Evolutionary conservation across 768 basidiomycete genomes (phyloP).

Genomic region (Rhizopogon rudus): DNA sequence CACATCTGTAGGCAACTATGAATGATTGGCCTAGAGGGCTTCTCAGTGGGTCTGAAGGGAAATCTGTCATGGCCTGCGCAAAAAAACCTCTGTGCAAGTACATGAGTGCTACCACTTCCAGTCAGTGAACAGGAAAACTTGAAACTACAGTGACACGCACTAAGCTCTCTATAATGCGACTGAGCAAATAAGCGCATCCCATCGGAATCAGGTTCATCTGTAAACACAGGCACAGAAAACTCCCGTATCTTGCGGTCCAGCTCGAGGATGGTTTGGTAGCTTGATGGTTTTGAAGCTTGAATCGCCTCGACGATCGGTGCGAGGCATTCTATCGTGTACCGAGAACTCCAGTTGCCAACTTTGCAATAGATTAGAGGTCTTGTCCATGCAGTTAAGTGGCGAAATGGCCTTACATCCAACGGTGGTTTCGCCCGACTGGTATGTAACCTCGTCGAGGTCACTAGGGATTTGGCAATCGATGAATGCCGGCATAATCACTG

Average conservation of each 20-base stretch:
- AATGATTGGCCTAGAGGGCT: conserved; percentile 49
- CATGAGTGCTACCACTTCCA: conserved; percentile 37
- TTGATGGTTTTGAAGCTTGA: conserved; percentile 37
- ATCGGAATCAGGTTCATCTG: conserved; percentile 14
- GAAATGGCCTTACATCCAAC: conserved; percentile 36
- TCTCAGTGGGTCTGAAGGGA: conserved; percentile 41
- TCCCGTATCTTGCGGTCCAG: conserved; percentile 46
- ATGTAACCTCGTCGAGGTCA: conserved; percentile 40
- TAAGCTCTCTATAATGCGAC: conserved; percentile 41
- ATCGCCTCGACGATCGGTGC: conserved; percentile 37
- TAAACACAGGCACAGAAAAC: conserved; percentile 23
- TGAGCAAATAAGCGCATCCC: conserved; percentile 39
- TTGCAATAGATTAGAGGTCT: conserved; percentile 3
- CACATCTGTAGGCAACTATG: conserved; percentile 45
- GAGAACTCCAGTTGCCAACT: conserved; percentile 49
- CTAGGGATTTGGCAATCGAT: conserved; percentile 45
- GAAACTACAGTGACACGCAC: conserved; percentile 19
- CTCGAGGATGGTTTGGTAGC: conserved; percentile 42
- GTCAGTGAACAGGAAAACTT: neutral
- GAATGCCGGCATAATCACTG: conserved; percentile 35
- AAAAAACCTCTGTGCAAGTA: conserved; percentile 56
- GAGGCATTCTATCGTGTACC: conserved; percentile 35
- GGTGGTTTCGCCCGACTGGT: conserved; percentile 37
- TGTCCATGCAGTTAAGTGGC: neutral
- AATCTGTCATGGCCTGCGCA: conserved; percentile 47